These are phyloP conservation scores for Haberlea rhodopensis DNA, from an alignment of 257 asterid genomes.

Conservation along the genomic window DNA sequence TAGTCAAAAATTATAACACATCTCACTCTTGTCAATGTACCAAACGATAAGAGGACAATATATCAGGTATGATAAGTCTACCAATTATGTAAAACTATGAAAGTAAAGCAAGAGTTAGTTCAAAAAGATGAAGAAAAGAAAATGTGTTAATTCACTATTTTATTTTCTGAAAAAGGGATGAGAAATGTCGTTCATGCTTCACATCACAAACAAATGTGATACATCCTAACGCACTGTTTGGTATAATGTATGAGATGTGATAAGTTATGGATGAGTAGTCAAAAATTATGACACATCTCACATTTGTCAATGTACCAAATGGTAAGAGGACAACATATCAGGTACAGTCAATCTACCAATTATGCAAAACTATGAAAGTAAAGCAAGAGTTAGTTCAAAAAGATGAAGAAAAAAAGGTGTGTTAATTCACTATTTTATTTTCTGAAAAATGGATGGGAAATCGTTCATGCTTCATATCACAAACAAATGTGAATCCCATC, in stretches of 20 bases:
- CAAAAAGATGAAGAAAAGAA: not conserved
- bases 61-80: not conserved
- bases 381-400: not conserved
- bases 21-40: no score
- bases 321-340: no score
- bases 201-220: constrained; percentile 24
- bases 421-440: constrained; percentile 3
- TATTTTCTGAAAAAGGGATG: constrained; percentile 17
- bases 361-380: not conserved
- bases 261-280: no score
- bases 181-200: constrained; percentile 12
- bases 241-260: no score
- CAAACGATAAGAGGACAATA: no score
- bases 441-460: constrained; percentile 18
- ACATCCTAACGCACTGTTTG: no score
- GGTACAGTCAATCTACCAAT: not conserved
- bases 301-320: no score
- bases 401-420: not conserved
- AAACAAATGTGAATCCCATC: constrained; percentile 25
- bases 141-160: not conserved
- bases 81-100: not conserved
- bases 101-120: not conserved
- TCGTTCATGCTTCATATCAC: constrained; percentile 21
- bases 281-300: no score
- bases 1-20: no score